These are phyloP conservation scores for Chrysosporium keratinophilum DNA, from an alignment of 2,329 filamentous ascomycete genomes.

Conservation along the genomic window DNA sequence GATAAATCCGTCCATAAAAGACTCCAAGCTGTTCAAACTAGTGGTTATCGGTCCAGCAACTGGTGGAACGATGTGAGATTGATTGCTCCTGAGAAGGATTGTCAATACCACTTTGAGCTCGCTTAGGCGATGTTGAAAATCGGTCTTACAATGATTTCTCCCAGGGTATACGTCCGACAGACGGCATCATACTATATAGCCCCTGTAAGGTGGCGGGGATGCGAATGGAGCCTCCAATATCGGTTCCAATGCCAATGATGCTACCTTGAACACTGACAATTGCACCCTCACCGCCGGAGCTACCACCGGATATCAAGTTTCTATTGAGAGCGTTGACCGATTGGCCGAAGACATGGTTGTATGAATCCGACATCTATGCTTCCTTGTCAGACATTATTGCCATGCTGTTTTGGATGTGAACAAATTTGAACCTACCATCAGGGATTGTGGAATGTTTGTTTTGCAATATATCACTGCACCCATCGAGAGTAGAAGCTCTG, in stretches of 20 bases:
- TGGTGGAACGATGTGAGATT: slow-evolving; percentile 20
- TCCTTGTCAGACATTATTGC: neutral
- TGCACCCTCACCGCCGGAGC: slow-evolving; percentile 30
- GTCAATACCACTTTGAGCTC: slow-evolving; percentile 13
- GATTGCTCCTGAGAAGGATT: slow-evolving; percentile 17
- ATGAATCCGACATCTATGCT: slow-evolving; percentile 42
- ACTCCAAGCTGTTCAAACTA: slow-evolving; percentile 19
- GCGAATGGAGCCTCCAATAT: slow-evolving; percentile 33
- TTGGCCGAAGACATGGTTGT: slow-evolving; percentile 43
- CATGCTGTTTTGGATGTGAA: slow-evolving; percentile 25
- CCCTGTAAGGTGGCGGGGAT: slow-evolving; percentile 51
- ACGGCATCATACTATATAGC: slow-evolving; percentile 47
- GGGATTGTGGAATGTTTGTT: slow-evolving; percentile 31
- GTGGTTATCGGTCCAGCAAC: slow-evolving; percentile 24
- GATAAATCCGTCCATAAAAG: slow-evolving; percentile 28
- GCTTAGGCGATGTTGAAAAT: neutral
- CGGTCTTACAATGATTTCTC: slow-evolving; percentile 28
- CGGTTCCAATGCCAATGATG: slow-evolving; percentile 29
- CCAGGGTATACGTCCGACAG: slow-evolving; percentile 40
- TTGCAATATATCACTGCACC: slow-evolving; percentile 39
- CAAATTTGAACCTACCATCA: slow-evolving; percentile 41
- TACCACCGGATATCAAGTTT: slow-evolving; percentile 27
- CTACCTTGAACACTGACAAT: slow-evolving; percentile 30
- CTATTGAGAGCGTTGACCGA: slow-evolving; percentile 31
- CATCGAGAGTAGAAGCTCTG: slow-evolving; percentile 48